Base-by-base conservation (phyloP, 192 early-diverging fungal genomes). In the Coemansia sp. region DNA sequence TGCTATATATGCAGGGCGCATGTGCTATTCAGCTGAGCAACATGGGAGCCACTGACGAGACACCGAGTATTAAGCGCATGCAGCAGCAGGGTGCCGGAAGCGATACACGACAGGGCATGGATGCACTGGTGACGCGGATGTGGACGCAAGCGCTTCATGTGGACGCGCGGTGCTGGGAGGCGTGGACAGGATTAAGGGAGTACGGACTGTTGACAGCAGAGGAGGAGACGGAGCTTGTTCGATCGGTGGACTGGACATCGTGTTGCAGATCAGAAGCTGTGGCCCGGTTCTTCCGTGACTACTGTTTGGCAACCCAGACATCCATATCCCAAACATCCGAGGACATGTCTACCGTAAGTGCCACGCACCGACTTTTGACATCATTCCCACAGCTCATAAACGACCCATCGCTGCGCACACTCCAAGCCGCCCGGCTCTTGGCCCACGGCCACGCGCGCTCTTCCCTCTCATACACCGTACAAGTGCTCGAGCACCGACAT, bases 151-250 rank as follows among this genome's bases (percentile, higher is more conserved):
- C 75, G 6, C 4, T 77, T 7, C 60, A 59, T 1, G 49, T 52
- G 3, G 80, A 82, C 25, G 60, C 74, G 10, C 74, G 80, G 38
- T 82, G 80, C 58, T 82, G 80, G 80, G 80, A 82, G 59, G 80
- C 80, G 11, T 82, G 80, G 80, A 60, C 74, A 1, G 73, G 74
- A 1, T 51, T 82, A n/a, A 60, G 75, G n/a, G 73, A 74, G 37
- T 59, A 77, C 26, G 80, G 80, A 3, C 47, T 82, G 52, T 64
- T 82, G 36, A 76, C 79, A 0, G 34, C 57, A 36, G 42, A 62
- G 9, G 79, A 76, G 28, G 79, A 82, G 22, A 20, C 48, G 0
- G 44, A 42, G 31, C 62, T 82, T 22, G 60, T 82, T 36, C 21
- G 28, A 2, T 26, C 50, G 14, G 40, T 73, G 4, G 74, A 82